phyloP scores from a whole-genome alignment of 2,329 filamentous ascomycete genomes.

The Epichloe coenophiala region DNA sequence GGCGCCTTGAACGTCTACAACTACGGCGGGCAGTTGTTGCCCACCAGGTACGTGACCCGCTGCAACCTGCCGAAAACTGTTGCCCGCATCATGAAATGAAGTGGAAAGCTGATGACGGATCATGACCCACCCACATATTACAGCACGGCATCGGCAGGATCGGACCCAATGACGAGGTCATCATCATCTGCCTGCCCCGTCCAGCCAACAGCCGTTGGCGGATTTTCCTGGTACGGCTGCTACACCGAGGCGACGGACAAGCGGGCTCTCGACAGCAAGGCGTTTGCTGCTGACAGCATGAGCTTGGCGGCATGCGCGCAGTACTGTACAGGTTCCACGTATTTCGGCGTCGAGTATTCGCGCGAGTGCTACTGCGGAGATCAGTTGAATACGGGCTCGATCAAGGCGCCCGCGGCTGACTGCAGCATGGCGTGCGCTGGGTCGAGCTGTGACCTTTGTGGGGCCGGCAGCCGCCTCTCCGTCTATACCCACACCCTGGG shows the following conservation, averaged over 20 bases:
- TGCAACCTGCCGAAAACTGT: too few relatives aligned
- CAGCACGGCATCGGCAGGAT: neutral
- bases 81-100: too few relatives aligned
- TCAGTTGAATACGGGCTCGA: constrained; percentile 20
- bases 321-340: constrained; percentile 26
- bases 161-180: neutral
- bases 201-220: constrained; percentile 17
- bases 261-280: constrained; percentile 18
- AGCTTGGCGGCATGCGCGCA: constrained; percentile 25
- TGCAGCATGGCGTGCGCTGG: constrained; percentile 28
- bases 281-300: constrained; percentile 20
- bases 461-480: constrained; percentile 26
- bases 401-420: constrained; percentile 17
- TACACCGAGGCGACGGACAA: constrained; percentile 20
- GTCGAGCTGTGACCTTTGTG: constrained; percentile 22
- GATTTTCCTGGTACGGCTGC: constrained; percentile 23
- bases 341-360: constrained; percentile 33
- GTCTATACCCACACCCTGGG: constrained; percentile 23
- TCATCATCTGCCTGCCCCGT: constrained; percentile 10
- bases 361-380: constrained; percentile 32
- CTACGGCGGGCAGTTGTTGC: constrained; percentile 8
- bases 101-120: too few relatives aligned
- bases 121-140: too few relatives aligned
- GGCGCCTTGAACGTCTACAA: constrained; percentile 27
- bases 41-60: constrained; percentile 6